Evolutionary conservation across 352 stramenopile species (phyloP).

Genomic region (Peronospora farinosa): DNA sequence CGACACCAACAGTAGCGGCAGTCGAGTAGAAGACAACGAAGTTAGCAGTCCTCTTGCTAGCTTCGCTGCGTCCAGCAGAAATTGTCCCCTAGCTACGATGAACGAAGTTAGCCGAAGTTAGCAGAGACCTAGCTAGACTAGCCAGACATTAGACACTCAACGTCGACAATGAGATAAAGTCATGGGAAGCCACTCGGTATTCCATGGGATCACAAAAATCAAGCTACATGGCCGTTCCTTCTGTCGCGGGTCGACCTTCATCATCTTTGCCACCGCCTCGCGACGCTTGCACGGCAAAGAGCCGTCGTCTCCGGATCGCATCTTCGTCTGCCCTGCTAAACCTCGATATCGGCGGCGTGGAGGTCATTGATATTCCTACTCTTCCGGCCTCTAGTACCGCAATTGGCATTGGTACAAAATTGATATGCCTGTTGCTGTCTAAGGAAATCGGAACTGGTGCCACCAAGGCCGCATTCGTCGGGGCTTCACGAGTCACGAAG

Average conservation of each 20-base stretch:
- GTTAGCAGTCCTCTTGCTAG: slow-evolving; percentile 5
- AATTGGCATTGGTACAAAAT: slow-evolving; percentile 20
- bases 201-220: slow-evolving; percentile 8
- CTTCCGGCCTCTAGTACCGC: slow-evolving; percentile 4
- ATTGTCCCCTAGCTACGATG: slow-evolving; percentile 12
- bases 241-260: slow-evolving; percentile 36
- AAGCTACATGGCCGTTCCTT: slow-evolving; percentile 23
- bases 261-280: slow-evolving; percentile 41
- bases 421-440: slow-evolving; percentile 9
- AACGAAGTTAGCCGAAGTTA: slow-evolving; percentile 5
- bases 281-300: slow-evolving; percentile 26
- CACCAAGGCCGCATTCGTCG: slow-evolving; percentile 37
- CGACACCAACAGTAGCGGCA: slow-evolving; percentile 6
- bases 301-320: slow-evolving; percentile 14
- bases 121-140: slow-evolving; percentile 6
- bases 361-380: neutral
- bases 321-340: slow-evolving; percentile 20
- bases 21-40: slow-evolving; percentile 13
- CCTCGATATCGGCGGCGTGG: neutral
- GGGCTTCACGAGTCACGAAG: slow-evolving; percentile 47
- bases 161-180: slow-evolving; percentile 16
- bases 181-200: slow-evolving; percentile 12
- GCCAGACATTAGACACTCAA: slow-evolving; percentile 4
- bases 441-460: slow-evolving; percentile 27
- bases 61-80: slow-evolving; percentile 7